Conservation (phyloP, 106 monocot genomes). For the Apostasia ramifera region DNA sequence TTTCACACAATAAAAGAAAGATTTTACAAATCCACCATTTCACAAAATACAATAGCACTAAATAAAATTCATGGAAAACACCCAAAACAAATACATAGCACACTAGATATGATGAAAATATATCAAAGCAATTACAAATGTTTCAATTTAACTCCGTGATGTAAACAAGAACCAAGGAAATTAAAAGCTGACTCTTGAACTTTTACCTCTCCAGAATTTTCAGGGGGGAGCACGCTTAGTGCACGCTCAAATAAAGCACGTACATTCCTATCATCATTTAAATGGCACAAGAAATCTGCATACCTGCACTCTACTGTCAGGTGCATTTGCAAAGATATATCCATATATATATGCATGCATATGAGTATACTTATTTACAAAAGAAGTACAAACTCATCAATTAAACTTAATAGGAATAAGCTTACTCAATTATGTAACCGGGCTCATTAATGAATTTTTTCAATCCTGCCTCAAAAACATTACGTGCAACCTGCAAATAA, state of each 20-base stretch:
- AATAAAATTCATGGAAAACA: no score
- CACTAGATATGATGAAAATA: neutral
- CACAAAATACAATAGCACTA: no score
- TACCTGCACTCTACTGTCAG: constrained; percentile 45
- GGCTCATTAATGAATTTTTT: constrained; percentile 94
- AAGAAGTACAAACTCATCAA: no score
- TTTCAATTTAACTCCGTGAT: no score
- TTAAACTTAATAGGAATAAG: neutral
- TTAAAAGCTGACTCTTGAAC: no score
- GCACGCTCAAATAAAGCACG: constrained; percentile 97
- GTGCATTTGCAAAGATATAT: neutral
- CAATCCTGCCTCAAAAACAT: constrained; percentile 88
- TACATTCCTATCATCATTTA: constrained; percentile 98
- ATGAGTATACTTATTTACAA: no score
- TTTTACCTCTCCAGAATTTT: constrained; percentile 82
- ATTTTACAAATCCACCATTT: no score
- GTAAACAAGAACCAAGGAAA: no score
- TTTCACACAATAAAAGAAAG: no score
- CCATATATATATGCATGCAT: neutral
- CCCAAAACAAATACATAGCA: neutral
- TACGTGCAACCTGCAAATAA: constrained; percentile 74
- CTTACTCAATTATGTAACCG: constrained; percentile 93
- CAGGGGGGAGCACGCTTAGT: constrained; percentile 77
- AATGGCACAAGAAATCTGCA: constrained; percentile 89
- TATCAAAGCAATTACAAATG: neutral